Percentiles rank a stretch among this genome's conserved stretches.
phyloP scores from a whole-genome alignment of 768 basidiomycete genomes.

The Paxillus rubicundulus region DNA sequence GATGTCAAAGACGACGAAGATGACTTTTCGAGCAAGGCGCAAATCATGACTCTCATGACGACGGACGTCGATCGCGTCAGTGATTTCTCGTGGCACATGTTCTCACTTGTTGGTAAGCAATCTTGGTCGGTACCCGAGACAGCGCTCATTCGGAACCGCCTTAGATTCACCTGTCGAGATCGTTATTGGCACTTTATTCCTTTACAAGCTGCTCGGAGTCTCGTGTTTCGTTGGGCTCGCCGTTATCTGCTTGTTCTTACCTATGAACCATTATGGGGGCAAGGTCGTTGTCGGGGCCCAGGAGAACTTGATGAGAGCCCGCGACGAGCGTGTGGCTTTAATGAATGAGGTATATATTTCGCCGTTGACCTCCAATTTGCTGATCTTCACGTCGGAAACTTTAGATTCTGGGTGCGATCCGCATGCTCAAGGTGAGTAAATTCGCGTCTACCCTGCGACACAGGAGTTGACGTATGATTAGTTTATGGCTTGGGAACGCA shows the following conservation, averaged over 20 bases:
- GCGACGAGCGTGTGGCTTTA: slow-evolving; percentile 84
- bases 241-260: slow-evolving; percentile 67
- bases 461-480: slow-evolving; percentile 22
- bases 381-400: background rate
- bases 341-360: slow-evolving; percentile 74
- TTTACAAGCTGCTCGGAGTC: slow-evolving; percentile 76
- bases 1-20: slow-evolving; percentile 38
- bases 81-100: slow-evolving; percentile 80
- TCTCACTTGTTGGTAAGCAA: slow-evolving; percentile 63
- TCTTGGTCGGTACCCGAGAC: background rate
- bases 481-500: slow-evolving; percentile 97
- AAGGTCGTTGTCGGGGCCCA: slow-evolving; percentile 76
- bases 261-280: slow-evolving; percentile 82
- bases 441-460: background rate
- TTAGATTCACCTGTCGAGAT: slow-evolving; percentile 79
- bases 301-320: slow-evolving; percentile 86
- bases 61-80: slow-evolving; percentile 90
- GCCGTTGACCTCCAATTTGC: background rate
- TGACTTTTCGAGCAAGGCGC: slow-evolving; percentile 64
- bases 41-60: slow-evolving; percentile 96
- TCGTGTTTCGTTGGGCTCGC: slow-evolving; percentile 78
- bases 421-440: slow-evolving; percentile 72
- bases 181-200: slow-evolving; percentile 65
- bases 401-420: slow-evolving; percentile 77
- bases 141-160: background rate